phyloP scores from a whole-genome alignment of 2,329 filamentous ascomycete genomes.

The Colletotrichum australisinense region DNA sequence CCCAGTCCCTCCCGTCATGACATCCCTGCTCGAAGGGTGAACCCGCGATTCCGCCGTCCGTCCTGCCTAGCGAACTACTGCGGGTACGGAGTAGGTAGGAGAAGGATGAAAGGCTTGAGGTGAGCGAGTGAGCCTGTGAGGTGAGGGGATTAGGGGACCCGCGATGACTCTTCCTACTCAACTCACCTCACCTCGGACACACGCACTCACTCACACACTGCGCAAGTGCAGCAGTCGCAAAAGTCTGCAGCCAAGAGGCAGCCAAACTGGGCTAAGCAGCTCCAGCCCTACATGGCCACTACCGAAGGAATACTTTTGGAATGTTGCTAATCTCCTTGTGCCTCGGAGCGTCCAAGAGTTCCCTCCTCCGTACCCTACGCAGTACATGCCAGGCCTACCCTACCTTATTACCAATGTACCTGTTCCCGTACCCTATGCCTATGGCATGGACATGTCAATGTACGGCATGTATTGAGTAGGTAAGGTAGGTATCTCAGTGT shows the following conservation, averaged over 20 bases:
- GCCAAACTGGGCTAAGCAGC: neutral
- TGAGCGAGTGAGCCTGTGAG: no score
- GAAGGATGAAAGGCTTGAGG: no score
- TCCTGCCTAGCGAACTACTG: constrained; percentile 23
- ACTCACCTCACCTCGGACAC: neutral
- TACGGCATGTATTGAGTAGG: no score
- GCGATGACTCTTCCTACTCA: constrained; percentile 24
- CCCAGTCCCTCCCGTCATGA: neutral
- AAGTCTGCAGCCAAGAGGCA: constrained; percentile 16
- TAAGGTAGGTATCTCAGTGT: no score
- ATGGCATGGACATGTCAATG: no score
- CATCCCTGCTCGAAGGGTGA: neutral
- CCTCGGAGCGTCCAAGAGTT: constrained; percentile 7
- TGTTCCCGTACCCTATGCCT: no score
- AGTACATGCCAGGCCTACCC: no score
- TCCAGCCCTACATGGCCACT: constrained; percentile 32
- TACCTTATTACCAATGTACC: no score
- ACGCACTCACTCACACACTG: neutral
- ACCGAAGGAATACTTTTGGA: constrained; percentile 29
- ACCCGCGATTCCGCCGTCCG: constrained; percentile 9
- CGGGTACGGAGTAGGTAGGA: neutral
- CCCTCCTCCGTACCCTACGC: no score
- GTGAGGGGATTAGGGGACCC: neutral
- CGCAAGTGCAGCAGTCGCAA: neutral
- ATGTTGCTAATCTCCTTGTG: constrained; percentile 30